Base-by-base conservation (phyloP, 2,329 filamentous ascomycete species). In the Ploettnerulaceae sp. region DNA sequence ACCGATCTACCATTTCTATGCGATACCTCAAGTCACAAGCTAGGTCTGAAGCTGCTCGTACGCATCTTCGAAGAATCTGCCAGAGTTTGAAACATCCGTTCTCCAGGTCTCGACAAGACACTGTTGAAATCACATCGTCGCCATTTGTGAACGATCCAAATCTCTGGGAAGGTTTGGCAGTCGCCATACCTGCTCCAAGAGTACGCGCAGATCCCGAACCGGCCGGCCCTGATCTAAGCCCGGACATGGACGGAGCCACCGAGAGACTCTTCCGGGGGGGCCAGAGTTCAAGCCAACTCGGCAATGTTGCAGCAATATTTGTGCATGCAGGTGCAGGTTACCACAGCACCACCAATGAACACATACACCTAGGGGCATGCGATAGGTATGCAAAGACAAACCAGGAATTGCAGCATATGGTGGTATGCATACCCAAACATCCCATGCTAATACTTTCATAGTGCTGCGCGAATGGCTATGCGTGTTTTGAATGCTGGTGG, bases 241-340 rank as follows among this genome's bases (percentile, higher is more conserved):
- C 41, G 36, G 34, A 25, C 15, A 59, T 61, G 59, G 62, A 64
- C 41, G 61, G 61, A 32, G 43, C 58, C 14, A 45, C 47, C 20
- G 61, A 63, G 21, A 58, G 52, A 41, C 43, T 55, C 31, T 48
- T 54, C 32, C 47, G 54, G 34, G 40, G 48, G 34, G 53, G 33
- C 15, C 42, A 53, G 20, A 34, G 45, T 18, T 53, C 48, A 26
- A 41, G 35, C 7, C 50, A 45, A 15, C 45, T 45, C 21, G 45
- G 54, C 7, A 53, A 55, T 36, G 69, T 81, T 7, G 81, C 81
- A 47, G 89, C 89, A 49, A 91, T 98, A 42, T 97, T 95, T 66
- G 84, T 98, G 34, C 93, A 98, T 67, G 93, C 91, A 28, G 93
- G 93, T 25, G 93, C 93, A 12, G 93, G 93, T 3, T 98, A 88